A percentile compares a stretch with the other conserved stretches of the same genome.
phyloP scores from a whole-genome alignment of 1,139 yeast genomes.

The Meyerozyma guilliermondii region DNA sequence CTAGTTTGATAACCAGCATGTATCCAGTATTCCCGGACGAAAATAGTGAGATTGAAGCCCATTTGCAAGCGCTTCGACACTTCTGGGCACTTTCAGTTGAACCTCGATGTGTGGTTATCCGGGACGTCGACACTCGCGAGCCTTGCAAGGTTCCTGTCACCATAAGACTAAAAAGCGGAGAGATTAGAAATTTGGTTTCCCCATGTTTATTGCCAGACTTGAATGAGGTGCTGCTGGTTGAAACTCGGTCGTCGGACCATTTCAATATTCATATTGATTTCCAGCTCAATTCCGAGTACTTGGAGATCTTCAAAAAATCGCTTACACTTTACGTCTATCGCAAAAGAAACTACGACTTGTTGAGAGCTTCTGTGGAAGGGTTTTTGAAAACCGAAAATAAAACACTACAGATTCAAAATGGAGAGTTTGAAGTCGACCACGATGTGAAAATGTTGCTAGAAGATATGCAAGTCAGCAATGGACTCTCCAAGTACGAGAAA shows the following conservation, averaged over 20 bases:
- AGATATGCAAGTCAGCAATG: slow-evolving; percentile 20
- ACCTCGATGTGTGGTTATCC: slow-evolving; percentile 69
- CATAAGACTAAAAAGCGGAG: slow-evolving; percentile 39
- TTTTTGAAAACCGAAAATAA: slow-evolving; percentile 32
- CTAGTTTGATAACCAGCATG: slow-evolving; percentile 66
- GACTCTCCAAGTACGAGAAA: slow-evolving; percentile 30
- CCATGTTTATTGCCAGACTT: slow-evolving; percentile 73
- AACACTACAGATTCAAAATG: slow-evolving; percentile 24
- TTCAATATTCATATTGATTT: slow-evolving; percentile 43
- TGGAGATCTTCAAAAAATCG: slow-evolving; percentile 39
- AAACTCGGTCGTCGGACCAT: slow-evolving; percentile 38
- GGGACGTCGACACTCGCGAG: slow-evolving; percentile 60
- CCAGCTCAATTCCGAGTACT: slow-evolving; percentile 29
- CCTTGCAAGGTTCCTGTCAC: slow-evolving; percentile 50
- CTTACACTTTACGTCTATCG: slow-evolving; percentile 49
- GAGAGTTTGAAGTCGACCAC: slow-evolving; percentile 21
- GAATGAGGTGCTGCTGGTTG: slow-evolving; percentile 37
- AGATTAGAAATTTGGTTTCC: slow-evolving; percentile 27
- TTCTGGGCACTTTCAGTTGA: slow-evolving; percentile 89
- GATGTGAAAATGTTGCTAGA: slow-evolving; percentile 20
- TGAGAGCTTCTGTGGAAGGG: slow-evolving; percentile 32
- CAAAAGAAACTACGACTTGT: slow-evolving; percentile 36
- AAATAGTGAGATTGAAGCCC: slow-evolving; percentile 46
- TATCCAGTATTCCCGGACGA: slow-evolving; percentile 68
- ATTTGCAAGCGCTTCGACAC: slow-evolving; percentile 82